These are phyloP conservation scores for Pichia nakasei DNA, from an alignment of 805 yeast genomes.

Conservation along the genomic window DNA sequence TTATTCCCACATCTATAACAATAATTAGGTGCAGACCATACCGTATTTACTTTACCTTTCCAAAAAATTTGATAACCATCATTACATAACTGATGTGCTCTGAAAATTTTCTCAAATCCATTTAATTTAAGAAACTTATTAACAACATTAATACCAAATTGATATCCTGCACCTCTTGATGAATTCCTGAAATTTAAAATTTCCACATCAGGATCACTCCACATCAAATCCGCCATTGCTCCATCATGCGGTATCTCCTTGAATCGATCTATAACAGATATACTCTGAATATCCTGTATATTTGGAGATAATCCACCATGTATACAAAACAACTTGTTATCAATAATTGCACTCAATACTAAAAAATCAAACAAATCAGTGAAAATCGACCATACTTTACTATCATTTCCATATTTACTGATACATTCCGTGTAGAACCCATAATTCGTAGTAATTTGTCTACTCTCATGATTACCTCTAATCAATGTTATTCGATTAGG, in stretches of 20 bases:
- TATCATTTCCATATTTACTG: slow-evolving; percentile 69
- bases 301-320: slow-evolving; percentile 97
- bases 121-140: slow-evolving; percentile 76
- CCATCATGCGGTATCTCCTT: slow-evolving; percentile 98
- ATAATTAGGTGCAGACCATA: slow-evolving; percentile 98
- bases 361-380: slow-evolving; percentile 91
- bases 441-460: slow-evolving; percentile 94
- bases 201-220: slow-evolving; percentile 96
- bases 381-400: slow-evolving; percentile 76
- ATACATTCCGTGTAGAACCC: slow-evolving; percentile 95
- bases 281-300: slow-evolving; percentile 89
- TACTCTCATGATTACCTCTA: slow-evolving; percentile 92
- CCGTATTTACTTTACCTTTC: slow-evolving; percentile 86
- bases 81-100: slow-evolving; percentile 96
- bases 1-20: slow-evolving; percentile 95
- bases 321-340: slow-evolving; percentile 83
- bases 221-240: slow-evolving; percentile 97
- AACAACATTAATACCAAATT: slow-evolving; percentile 87
- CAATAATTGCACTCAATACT: slow-evolving; percentile 83
- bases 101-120: slow-evolving; percentile 65
- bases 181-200: slow-evolving; percentile 71
- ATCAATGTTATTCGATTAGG: slow-evolving; percentile 77
- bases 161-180: slow-evolving; percentile 97
- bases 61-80: slow-evolving; percentile 93
- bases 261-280: slow-evolving; percentile 81